phyloP scores from a whole-genome alignment of 441 rosid genomes.

The Geranium incanum region DNA sequence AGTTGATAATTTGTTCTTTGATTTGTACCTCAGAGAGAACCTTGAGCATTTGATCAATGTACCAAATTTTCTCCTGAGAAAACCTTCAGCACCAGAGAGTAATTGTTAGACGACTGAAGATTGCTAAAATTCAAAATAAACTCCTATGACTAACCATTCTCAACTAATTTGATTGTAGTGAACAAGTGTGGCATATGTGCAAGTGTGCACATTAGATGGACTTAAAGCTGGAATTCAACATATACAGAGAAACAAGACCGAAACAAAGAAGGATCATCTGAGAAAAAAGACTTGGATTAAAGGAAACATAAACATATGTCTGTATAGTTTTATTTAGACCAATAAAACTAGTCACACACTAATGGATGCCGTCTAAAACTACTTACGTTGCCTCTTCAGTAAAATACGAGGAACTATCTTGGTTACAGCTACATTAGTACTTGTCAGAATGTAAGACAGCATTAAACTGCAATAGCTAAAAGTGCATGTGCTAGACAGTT shows the following conservation, averaged over 20 bases:
- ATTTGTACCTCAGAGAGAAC: conserved; percentile 86
- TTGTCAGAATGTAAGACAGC: not conserved
- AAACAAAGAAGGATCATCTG: not conserved
- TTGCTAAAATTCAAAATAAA: conserved; percentile 7
- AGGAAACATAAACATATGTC: not conserved
- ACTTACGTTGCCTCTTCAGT: not conserved
- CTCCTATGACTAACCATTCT: conserved; percentile 9
- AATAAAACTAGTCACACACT: conserved; percentile 2
- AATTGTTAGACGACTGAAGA: conserved; percentile 20
- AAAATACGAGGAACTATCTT: not conserved
- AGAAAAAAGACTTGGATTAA: not conserved
- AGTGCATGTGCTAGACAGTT: not conserved
- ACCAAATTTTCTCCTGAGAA: conserved; percentile 94
- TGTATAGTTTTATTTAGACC: not conserved
- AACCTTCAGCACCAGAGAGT: conserved; percentile 52
- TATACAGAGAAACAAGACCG: conserved; percentile 1
- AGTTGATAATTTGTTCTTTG: conserved; percentile 16
- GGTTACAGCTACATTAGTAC: not conserved
- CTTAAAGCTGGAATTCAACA: not conserved
- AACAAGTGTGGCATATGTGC: not conserved
- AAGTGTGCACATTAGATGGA: not conserved
- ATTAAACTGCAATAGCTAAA: not conserved
- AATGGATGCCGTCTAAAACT: not conserved
- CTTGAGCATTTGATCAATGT: conserved; percentile 99
- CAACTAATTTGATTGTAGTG: conserved; percentile 9